Evolutionary conservation across 2,329 filamentous ascomycete genomes (phyloP).

Genomic region (Beauveria pseudobassiana): DNA sequence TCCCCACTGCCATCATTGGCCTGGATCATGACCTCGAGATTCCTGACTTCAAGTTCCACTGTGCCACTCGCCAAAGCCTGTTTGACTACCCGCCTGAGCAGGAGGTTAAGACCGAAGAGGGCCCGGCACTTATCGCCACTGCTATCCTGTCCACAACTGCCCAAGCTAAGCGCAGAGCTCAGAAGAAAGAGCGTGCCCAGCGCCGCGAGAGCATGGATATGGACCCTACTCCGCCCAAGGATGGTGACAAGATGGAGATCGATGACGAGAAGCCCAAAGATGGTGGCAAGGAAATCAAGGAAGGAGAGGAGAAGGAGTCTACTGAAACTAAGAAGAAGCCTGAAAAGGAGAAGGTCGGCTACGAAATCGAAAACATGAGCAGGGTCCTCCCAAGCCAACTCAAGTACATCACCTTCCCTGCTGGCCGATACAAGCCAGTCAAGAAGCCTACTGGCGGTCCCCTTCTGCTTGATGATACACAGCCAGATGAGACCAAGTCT

Average conservation of each 20-base stretch:
- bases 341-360: constrained; percentile 95
- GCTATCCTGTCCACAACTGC: constrained; percentile 94
- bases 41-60: constrained; percentile 91
- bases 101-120: constrained; percentile 90
- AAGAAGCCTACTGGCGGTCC: constrained; percentile 90
- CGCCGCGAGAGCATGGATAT: constrained; percentile 93
- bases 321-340: constrained; percentile 73
- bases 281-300: constrained; percentile 54
- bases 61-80: constrained; percentile 85
- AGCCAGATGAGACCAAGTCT: constrained; percentile 68
- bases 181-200: constrained; percentile 87
- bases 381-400: constrained; percentile 86
- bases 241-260: constrained; percentile 81
- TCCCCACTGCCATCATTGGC: constrained; percentile 91
- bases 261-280: constrained; percentile 57
- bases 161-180: constrained; percentile 88
- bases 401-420: constrained; percentile 90
- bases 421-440: constrained; percentile 86
- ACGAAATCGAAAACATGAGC: constrained; percentile 95
- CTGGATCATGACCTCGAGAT: constrained; percentile 91
- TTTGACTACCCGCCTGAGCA: constrained; percentile 98
- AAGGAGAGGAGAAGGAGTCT: constrained; percentile 46
- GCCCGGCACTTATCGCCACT: constrained; percentile 87
- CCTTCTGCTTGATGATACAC: constrained; percentile 79
- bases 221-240: constrained; percentile 59